Evolutionary conservation across 768 basidiomycete genomes (phyloP).

Genomic region (Megacollybia marginata): DNA sequence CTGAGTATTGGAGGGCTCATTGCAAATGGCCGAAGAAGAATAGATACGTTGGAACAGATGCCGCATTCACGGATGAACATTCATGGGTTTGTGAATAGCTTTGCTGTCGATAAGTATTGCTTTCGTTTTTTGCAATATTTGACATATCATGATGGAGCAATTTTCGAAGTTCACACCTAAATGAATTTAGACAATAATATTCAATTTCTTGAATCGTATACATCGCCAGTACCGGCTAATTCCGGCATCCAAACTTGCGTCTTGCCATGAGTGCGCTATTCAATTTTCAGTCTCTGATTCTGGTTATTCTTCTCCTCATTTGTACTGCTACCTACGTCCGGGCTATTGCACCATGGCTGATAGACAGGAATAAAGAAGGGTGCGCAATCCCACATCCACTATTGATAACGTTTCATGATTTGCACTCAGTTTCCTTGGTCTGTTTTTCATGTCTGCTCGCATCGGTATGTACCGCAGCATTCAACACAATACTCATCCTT

Average conservation of each 20-base stretch:
- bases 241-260: too few species aligned
- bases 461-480: constrained; percentile 56
- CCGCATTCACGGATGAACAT: too few species aligned
- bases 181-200: too few species aligned
- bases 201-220: too few species aligned
- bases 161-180: too few species aligned
- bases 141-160: too few species aligned
- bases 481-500: not conserved
- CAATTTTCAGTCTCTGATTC: constrained; percentile 93
- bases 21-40: too few species aligned
- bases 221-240: too few species aligned
- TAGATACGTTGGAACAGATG: constrained; percentile 16
- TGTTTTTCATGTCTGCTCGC: constrained; percentile 93
- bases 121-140: too few species aligned
- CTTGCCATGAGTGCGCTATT: constrained; percentile 63
- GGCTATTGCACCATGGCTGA: constrained; percentile 78
- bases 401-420: not conserved
- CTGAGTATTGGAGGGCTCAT: not conserved
- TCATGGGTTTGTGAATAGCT: too few species aligned
- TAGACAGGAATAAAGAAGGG: constrained; percentile 96
- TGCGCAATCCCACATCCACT: constrained; percentile 18
- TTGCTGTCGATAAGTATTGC: too few species aligned
- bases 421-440: constrained; percentile 66
- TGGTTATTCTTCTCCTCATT: constrained; percentile 88
- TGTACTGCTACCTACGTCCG: constrained; percentile 98